Base-by-base conservation (phyloP, 371 early-diverging fungal species). In the Mucor circinelloides region DNA sequence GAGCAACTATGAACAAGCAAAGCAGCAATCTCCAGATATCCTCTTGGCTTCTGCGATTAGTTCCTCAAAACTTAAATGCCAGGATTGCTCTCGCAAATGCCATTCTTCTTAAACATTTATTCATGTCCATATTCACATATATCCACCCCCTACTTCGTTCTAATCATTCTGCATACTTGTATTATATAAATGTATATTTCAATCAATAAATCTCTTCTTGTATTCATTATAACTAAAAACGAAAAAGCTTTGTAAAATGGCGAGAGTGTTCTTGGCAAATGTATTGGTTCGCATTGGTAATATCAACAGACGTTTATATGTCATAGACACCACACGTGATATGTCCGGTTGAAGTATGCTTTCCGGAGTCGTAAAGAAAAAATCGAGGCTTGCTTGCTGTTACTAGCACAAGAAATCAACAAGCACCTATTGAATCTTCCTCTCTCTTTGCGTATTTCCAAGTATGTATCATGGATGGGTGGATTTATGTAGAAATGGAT, bases 381-480 rank as follows among this genome's bases (percentile, higher is more conserved):
- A 48, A 48, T 48, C 48, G 48, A 48, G 27, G 54, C 54, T 54
- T 13, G 30, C 54, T 27, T 28, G 54, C 25, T 50, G 66, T 58
- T 60, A 66, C 67, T 60, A 66, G 42, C 55, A 60, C 34, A 54
- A 60, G 40, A 54, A 36, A 36, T 34, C 32, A 30, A 36, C 60
- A 55, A n/a, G 28, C 42, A 52, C 38, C 34, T 19, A 63, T 68
- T 63, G 63, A 68, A 68, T 68, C 68, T 63, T 63, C 68, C 68
- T 68, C 68, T 68, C 68, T 68, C 62, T 63, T 68, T 68, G 68
- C 68, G 63, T 67, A 67, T 67, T 66, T 67, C 67, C 58, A 68
- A 68, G 68, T 68, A 68, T 62, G 68, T 68, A 63, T 62, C 17
- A 58, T 38, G 56, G 40, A 28, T 19, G 57, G 38, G 15, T 25